Percentiles rank a stretch among this genome's conserved stretches.
Evolutionary conservation across 352 stramenopile species (phyloP).

Genomic region (Globisporangium spinosum): DNA sequence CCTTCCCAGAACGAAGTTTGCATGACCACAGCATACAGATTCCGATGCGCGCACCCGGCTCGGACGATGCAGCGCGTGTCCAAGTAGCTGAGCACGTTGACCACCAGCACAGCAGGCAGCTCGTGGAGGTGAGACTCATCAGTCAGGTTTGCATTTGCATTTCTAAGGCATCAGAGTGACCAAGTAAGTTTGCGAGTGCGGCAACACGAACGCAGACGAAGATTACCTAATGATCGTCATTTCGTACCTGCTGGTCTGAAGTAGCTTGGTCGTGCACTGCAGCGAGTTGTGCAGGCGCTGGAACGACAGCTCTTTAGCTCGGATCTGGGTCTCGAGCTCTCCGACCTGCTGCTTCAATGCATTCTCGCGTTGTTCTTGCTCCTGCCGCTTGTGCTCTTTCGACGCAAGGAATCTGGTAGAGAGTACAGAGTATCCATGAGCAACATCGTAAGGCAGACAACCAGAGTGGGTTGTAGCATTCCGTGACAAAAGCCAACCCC

Average conservation of each 20-base stretch:
- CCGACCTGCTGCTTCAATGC: constrained; percentile 17
- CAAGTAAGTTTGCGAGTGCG: not conserved
- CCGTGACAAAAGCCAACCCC: not conserved
- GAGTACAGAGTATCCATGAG: not conserved
- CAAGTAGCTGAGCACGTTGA: constrained; percentile 19
- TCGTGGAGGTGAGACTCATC: constrained; percentile 12
- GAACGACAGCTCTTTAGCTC: constrained; percentile 12
- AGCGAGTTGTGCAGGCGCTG: constrained; percentile 17
- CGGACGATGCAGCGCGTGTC: constrained; percentile 15
- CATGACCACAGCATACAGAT: constrained; percentile 20
- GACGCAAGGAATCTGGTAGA: constrained; percentile 20
- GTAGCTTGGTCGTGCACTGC: constrained; percentile 8
- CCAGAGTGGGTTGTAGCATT: not conserved
- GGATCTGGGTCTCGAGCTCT: constrained; percentile 21
- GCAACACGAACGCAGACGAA: not conserved
- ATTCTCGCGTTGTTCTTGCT: constrained; percentile 22
- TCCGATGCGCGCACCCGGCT: constrained; percentile 16
- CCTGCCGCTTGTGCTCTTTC: constrained; percentile 22
- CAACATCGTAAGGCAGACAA: not conserved
- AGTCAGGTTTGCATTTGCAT: not conserved
- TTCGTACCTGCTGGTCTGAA: constrained; percentile 1
- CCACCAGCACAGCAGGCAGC: constrained; percentile 18
- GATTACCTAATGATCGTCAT: not conserved
- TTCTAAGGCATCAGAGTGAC: not conserved
- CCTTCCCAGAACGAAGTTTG: constrained; percentile 20